phyloP scores from a whole-genome alignment of 2,329 filamentous ascomycete species.

The Phaeosphaeriaceae sp. region DNA sequence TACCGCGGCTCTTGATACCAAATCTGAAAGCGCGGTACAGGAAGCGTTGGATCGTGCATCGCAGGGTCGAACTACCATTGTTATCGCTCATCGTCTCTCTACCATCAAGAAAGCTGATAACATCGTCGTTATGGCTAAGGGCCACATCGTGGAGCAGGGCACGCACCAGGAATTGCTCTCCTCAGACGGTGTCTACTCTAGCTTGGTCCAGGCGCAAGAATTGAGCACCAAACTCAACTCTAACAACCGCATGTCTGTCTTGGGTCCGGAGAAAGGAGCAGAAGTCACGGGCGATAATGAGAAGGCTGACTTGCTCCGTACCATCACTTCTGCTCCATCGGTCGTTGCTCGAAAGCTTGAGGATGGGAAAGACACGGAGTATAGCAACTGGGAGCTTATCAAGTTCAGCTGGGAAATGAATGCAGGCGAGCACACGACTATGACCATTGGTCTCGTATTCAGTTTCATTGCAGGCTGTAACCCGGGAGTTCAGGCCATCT shows the following conservation, averaged over 20 bases:
- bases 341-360: slow-evolving; percentile 64
- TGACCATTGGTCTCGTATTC: slow-evolving; percentile 52
- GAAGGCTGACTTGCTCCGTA: slow-evolving; percentile 36
- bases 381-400: slow-evolving; percentile 52
- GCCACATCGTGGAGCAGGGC: slow-evolving; percentile 90
- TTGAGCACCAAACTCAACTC: slow-evolving; percentile 36
- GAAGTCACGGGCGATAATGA: slow-evolving; percentile 25
- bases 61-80: slow-evolving; percentile 88
- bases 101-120: slow-evolving; percentile 95
- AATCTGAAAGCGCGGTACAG: slow-evolving; percentile 93
- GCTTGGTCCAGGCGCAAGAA: slow-evolving; percentile 86
- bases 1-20: slow-evolving; percentile 90
- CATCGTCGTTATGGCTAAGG: slow-evolving; percentile 89
- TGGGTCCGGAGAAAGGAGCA: slow-evolving; percentile 23
- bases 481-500: slow-evolving; percentile 61
- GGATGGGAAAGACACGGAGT: slow-evolving; percentile 33
- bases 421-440: slow-evolving; percentile 40
- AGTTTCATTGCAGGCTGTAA: slow-evolving; percentile 45
- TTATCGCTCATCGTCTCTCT: slow-evolving; percentile 92
- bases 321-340: slow-evolving; percentile 55
- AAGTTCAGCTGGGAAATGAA: slow-evolving; percentile 44
- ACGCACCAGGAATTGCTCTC: slow-evolving; percentile 81
- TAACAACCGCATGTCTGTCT: slow-evolving; percentile 26
- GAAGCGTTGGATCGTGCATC: slow-evolving; percentile 87
- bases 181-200: slow-evolving; percentile 75